Evolutionary conservation across 768 basidiomycete species (phyloP).

Genomic region (Strobilomyces confusus): DNA sequence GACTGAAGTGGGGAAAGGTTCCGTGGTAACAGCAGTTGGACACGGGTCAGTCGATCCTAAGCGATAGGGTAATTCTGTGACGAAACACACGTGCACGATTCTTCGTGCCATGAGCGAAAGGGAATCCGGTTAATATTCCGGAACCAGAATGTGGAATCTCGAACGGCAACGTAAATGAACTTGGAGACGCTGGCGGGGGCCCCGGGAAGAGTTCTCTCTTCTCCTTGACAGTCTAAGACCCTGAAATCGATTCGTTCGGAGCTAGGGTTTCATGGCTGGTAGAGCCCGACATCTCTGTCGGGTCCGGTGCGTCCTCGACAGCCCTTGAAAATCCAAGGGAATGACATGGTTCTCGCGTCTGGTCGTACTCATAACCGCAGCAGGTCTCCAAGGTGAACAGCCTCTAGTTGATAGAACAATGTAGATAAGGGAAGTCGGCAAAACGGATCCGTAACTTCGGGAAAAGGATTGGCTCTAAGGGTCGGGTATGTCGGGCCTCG

Average conservation of each 20-base stretch:
- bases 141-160: slow-evolving; percentile 68
- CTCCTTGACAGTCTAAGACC: slow-evolving; percentile 25
- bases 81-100: background rate
- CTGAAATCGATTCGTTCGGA: slow-evolving; percentile 73
- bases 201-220: slow-evolving; percentile 33
- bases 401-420: slow-evolving; percentile 79
- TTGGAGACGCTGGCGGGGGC: slow-evolving; percentile 60
- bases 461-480: slow-evolving; percentile 80
- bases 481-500: slow-evolving; percentile 40
- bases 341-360: slow-evolving; percentile 62
- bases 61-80: slow-evolving; percentile 51
- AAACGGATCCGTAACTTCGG: slow-evolving; percentile 80
- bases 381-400: slow-evolving; percentile 81
- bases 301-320: slow-evolving; percentile 53
- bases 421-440: slow-evolving; percentile 80
- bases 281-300: slow-evolving; percentile 42
- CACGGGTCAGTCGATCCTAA: slow-evolving; percentile 85
- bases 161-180: slow-evolving; percentile 69
- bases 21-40: slow-evolving; percentile 85
- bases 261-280: slow-evolving; percentile 52
- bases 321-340: slow-evolving; percentile 45
- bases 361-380: slow-evolving; percentile 75
- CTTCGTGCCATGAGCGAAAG: slow-evolving; percentile 37
- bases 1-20: slow-evolving; percentile 89
- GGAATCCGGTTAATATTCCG: slow-evolving; percentile 77